These are phyloP conservation scores for Candida andamanensis DNA, from an alignment of 805 yeast genomes.

Conservation along the genomic window DNA sequence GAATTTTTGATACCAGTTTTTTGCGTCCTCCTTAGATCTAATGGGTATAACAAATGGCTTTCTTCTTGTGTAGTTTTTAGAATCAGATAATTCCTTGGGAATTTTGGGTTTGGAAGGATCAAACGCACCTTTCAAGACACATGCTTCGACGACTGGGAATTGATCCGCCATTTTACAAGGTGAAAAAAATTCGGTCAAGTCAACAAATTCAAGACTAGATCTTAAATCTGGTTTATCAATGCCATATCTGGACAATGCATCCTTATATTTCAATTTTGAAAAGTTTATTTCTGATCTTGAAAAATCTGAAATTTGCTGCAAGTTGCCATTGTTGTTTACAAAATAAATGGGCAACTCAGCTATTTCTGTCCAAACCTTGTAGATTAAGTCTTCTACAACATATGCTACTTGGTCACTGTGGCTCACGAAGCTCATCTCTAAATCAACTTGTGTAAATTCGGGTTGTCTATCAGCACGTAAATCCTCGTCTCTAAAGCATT, in stretches of 20 bases:
- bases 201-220: slow-evolving; percentile 46
- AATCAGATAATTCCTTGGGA: slow-evolving; percentile 36
- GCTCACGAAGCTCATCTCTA: slow-evolving; percentile 84
- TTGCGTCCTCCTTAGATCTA: slow-evolving; percentile 31
- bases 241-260: slow-evolving; percentile 73
- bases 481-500: slow-evolving; percentile 95
- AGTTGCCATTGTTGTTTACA: slow-evolving; percentile 24
- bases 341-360: slow-evolving; percentile 35
- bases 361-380: slow-evolving; percentile 50
- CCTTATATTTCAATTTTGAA: slow-evolving; percentile 53
- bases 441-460: slow-evolving; percentile 94
- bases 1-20: slow-evolving; percentile 40
- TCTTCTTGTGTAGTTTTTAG: slow-evolving; percentile 47
- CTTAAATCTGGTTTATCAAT: slow-evolving; percentile 94
- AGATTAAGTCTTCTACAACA: slow-evolving; percentile 56
- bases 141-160: slow-evolving; percentile 71
- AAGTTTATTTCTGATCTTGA: slow-evolving; percentile 16
- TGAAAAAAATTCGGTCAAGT: slow-evolving; percentile 40
- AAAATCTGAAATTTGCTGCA: slow-evolving; percentile 3
- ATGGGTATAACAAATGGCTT: slow-evolving; percentile 56
- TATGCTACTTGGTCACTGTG: slow-evolving; percentile 59
- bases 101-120: slow-evolving; percentile 22
- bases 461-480: slow-evolving; percentile 94
- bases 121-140: slow-evolving; percentile 54
- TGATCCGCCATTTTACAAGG: slow-evolving; percentile 21